These are phyloP conservation scores for Fragilariopsis cylindrus DNA, from an alignment of 108 stramenopile genomes.

Conservation along the genomic window DNA sequence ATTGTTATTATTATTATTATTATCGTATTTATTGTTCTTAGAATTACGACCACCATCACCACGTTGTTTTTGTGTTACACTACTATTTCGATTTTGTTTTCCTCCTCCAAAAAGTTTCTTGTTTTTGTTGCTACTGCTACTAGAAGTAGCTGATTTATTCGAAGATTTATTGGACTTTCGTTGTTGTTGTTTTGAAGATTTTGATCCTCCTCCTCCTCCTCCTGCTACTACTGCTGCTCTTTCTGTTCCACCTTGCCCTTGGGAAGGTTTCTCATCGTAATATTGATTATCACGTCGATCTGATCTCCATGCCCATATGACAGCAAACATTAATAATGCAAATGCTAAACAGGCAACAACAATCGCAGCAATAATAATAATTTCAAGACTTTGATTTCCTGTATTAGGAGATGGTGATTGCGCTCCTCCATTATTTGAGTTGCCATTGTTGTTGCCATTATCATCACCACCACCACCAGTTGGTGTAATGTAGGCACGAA, in stretches of 20 bases:
- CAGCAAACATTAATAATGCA: slow-evolving; percentile 45
- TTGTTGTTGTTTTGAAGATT: slow-evolving; percentile 1
- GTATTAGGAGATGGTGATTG: not conserved
- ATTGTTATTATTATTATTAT: not conserved
- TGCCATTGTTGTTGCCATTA: not conserved
- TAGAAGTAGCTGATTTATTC: slow-evolving; percentile 4
- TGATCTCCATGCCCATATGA: slow-evolving; percentile 58
- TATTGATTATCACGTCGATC: slow-evolving; percentile 14
- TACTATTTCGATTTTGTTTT: no score
- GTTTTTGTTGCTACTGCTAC: not conserved
- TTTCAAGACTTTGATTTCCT: slow-evolving; percentile 33
- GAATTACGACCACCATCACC: no score
- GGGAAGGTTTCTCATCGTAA: slow-evolving; percentile 26
- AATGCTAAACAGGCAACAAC: slow-evolving; percentile 60
- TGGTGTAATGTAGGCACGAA: slow-evolving; percentile 23
- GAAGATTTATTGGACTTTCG: not conserved
- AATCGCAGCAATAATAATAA: slow-evolving; percentile 63
- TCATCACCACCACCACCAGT: not conserved
- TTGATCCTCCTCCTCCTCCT: slow-evolving; percentile 1
- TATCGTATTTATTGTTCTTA: not conserved
- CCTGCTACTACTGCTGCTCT: not conserved
- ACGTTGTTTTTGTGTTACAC: no score
- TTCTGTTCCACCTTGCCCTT: slow-evolving; percentile 1
- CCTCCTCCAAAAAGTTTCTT: not conserved
- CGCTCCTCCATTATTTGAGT: no score